Evolutionary conservation across 148 eudicot species (phyloP), one percentile per base, ranked within the genome.

Genomic region (Chenopodium berlandieri): DNA sequence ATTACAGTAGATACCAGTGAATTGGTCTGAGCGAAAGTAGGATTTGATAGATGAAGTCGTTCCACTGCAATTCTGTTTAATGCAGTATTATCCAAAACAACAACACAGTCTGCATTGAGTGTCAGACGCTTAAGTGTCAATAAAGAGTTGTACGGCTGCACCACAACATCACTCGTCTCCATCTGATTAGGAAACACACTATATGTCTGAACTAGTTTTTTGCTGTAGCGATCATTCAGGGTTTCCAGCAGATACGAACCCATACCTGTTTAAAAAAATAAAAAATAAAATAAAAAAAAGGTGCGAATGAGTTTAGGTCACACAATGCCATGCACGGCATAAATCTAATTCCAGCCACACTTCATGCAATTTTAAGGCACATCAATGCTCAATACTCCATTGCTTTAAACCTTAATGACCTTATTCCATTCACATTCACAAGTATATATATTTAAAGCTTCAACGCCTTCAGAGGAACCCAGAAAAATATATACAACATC

Each of bases 21-120:
- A 85, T 97, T 97, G 83, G 98, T 97, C 86, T 97, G 97, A 71
- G 93, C 91, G 89, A 97, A 93, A 40, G 99, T 91, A 80, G 99
- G 99, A 87, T 88, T 94, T 77, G 90, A 23, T 70, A 97, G 91
- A 86, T 97, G 97, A 81, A 97, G 98, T 76, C 99, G 91, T 88
- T 97, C 98, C 71, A 90, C 97, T 40, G 98, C 99, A 84, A 97
- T 97, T 83, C 97, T 97, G 90, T 97, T 94, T 71, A 97, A 89
- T 73, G 99, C 98, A 82, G 99, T 97, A 86, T 97, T 97, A 82
- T 97, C 99, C 80, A 97, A 93, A 88, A 97, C 99, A 79, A 97
- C 98, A 10, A 97, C 99, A 84, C 98, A 97, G 79, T 97, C 99
- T 76, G 99, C 99, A 91, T 97, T 97, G 71, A 94, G 86, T 54